phyloP scores from a whole-genome alignment of 345 rosid species.

The Arabidopsis arenosa region DNA sequence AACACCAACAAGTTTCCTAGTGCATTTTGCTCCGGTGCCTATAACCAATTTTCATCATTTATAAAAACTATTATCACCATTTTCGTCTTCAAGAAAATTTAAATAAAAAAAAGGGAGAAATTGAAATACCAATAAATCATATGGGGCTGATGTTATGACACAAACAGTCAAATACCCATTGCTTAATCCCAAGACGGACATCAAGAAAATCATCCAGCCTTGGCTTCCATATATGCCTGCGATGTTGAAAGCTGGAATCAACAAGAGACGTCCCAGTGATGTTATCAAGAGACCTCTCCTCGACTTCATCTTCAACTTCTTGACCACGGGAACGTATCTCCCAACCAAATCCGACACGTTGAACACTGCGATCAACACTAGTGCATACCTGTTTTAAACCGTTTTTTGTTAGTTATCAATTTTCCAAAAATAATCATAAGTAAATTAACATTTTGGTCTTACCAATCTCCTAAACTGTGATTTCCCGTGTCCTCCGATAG shows the following conservation, averaged over 20 bases:
- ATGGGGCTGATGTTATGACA: slow-evolving; percentile 68
- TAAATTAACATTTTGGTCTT: not conserved
- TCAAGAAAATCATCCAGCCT: slow-evolving; percentile 79
- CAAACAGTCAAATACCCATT: slow-evolving; percentile 79
- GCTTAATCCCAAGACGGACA: slow-evolving; percentile 62
- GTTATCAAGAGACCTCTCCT: slow-evolving; percentile 60
- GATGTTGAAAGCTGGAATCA: slow-evolving; percentile 79
- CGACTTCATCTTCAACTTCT: slow-evolving; percentile 58
- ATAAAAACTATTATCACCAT: not conserved
- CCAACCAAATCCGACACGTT: slow-evolving; percentile 65
- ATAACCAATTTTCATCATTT: not conserved
- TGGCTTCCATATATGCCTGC: slow-evolving; percentile 70
- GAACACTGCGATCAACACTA: slow-evolving; percentile 68
- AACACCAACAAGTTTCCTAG: slow-evolving; percentile 72
- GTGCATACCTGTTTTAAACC: slow-evolving; percentile 42
- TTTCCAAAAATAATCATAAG: not conserved
- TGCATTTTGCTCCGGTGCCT: slow-evolving; percentile 91
- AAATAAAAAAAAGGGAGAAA: not conserved
- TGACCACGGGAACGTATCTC: slow-evolving; percentile 60
- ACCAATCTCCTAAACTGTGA: slow-evolving; percentile 66
- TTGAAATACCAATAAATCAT: slow-evolving; percentile 34
- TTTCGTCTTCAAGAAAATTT: not conserved
- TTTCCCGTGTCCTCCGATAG: slow-evolving; percentile 68
- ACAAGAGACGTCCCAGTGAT: slow-evolving; percentile 58
- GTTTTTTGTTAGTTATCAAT: not conserved